Evolutionary conservation across 768 basidiomycete species (phyloP).

Genomic region (Suillus placidus): DNA sequence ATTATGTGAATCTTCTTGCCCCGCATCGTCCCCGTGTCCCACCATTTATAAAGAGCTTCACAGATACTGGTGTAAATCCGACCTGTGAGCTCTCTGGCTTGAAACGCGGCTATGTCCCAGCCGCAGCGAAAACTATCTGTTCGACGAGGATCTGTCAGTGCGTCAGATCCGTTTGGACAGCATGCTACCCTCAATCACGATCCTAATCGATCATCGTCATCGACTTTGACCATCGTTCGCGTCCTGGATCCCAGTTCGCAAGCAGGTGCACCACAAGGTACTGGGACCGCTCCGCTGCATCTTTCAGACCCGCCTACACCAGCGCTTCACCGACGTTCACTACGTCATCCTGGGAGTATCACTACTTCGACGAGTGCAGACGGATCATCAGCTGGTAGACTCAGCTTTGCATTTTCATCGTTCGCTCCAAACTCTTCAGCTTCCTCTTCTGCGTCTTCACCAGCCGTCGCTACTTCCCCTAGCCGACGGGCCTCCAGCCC

Average conservation of each 20-base stretch:
- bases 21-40: constrained; percentile 5
- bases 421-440: constrained; percentile 43
- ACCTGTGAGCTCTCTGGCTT: not conserved
- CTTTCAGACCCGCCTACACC: constrained; percentile 29
- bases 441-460: constrained; percentile 21
- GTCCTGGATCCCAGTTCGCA: constrained; percentile 43
- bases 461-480: constrained; percentile 34
- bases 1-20: not conserved
- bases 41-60: constrained; percentile 4
- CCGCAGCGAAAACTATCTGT: constrained; percentile 42
- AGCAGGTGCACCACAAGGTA: constrained; percentile 13
- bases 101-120: constrained; percentile 22
- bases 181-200: constrained; percentile 56
- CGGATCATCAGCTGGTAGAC: constrained; percentile 28
- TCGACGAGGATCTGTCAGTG: constrained; percentile 69
- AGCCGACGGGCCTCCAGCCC: constrained; percentile 37
- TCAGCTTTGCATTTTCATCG: constrained; percentile 69
- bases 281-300: constrained; percentile 14
- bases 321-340: constrained; percentile 31
- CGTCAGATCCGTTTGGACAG: constrained; percentile 66
- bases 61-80: not conserved
- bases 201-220: constrained; percentile 57
- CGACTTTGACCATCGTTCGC: constrained; percentile 75
- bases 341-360: constrained; percentile 35
- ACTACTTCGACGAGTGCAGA: constrained; percentile 34